Base-by-base conservation (phyloP, 2,329 filamentous ascomycete species). In the Talaromyces albobiverticillius region DNA sequence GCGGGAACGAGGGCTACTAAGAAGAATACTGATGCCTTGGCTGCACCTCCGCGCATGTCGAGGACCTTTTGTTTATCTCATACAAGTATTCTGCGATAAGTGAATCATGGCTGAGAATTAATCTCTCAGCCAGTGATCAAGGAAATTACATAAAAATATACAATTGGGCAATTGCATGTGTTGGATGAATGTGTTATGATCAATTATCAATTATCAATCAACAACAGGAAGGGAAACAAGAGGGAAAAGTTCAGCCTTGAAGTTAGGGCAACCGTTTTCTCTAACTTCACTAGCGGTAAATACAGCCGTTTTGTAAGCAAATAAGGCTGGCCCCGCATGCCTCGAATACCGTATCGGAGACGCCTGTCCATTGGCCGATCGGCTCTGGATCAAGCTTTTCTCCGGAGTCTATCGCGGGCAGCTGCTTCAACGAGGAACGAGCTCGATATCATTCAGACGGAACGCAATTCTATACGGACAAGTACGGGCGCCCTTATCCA, bases 1-100 rank as follows among this genome's bases (percentile, higher is more conserved):
- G 50, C 41, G 42, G 54, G 51, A 23, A 36, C 49, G 31, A 58
- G 48, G 25, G 43, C 22, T 41, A 23, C 29, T 32, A 46, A 34
- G 16, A 56, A 53, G 46, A 58, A 57, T 38, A 57, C 46, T 49
- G 58, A 55, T 56, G 55, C 54, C 49, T 57, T 50, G 25, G 53
- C 56, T 51, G 54, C 47, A 56, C 53, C 57, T 49, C 51, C 58
- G 61, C 61, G 41, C 47, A 51, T 51, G 32, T 22, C 42, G 53
- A 32, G 31, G 31, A 32, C 31, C 16, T 43, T 46, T 32, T 41
- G 25, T 36, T 34, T 51, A 51, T 51, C n/a, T 51, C 26, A 43
- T 43, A 41, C 48, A 31, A 25, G 16, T 41, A 16, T 41, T 31
- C 26, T 51, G 59, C 38, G 10, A 22, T n/a, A 36, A 55, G 36